These are phyloP conservation scores for Ambrosia hybrid DNA, from an alignment of 140 eudicot genomes.

Conservation along the genomic window DNA sequence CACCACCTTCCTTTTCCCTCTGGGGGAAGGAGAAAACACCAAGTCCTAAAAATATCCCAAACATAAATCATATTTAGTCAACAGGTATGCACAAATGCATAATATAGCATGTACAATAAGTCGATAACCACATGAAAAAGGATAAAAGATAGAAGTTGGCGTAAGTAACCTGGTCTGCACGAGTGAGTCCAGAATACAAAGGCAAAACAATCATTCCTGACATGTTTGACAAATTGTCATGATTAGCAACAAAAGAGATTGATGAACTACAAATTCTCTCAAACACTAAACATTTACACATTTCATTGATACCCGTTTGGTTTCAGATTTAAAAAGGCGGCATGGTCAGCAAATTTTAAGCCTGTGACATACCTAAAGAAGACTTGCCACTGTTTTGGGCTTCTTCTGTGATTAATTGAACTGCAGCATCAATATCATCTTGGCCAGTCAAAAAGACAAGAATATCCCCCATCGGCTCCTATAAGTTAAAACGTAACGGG, in stretches of 20 bases:
- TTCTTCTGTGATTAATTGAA: slow-evolving; percentile 82
- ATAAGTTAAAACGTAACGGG: slow-evolving; percentile 1
- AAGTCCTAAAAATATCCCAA: slow-evolving; percentile 56
- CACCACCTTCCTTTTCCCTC: slow-evolving; percentile 94
- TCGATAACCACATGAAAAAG: not conserved
- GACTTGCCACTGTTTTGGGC: slow-evolving; percentile 52
- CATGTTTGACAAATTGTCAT: slow-evolving; percentile 22
- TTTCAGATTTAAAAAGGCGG: not conserved
- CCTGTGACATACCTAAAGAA: slow-evolving; percentile 37
- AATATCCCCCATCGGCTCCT: slow-evolving; percentile 96
- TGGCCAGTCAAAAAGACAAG: slow-evolving; percentile 93
- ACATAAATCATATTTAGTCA: slow-evolving; percentile 2
- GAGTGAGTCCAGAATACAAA: slow-evolving; percentile 92
- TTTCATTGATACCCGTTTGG: not conserved
- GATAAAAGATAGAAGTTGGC: not conserved
- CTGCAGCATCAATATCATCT: slow-evolving; percentile 96
- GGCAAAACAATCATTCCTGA: slow-evolving; percentile 87
- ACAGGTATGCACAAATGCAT: not conserved
- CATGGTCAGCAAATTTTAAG: not conserved
- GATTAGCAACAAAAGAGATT: slow-evolving; percentile 18
- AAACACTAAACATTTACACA: not conserved
- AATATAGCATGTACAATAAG: not conserved
- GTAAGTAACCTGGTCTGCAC: slow-evolving; percentile 84
- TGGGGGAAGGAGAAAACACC: slow-evolving; percentile 87
- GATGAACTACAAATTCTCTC: not conserved